Evolutionary conservation across 257 asterid genomes (phyloP).

Genomic region (Nicotiana tabacum): DNA sequence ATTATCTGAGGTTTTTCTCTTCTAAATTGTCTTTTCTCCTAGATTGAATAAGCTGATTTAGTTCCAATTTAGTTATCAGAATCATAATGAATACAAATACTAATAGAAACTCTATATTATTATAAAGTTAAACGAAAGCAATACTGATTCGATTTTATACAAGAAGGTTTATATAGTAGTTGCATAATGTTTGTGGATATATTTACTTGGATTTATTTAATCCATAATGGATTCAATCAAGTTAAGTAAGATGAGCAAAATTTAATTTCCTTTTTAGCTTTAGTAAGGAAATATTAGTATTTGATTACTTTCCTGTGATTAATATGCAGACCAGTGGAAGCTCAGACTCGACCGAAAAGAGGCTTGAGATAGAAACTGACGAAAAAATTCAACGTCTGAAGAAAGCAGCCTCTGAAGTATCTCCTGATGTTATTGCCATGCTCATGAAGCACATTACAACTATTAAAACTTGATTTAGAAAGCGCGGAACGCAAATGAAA

Average conservation of each 20-base stretch:
- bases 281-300: neutral
- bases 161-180: too few relatives aligned
- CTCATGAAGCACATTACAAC: constrained; percentile 40
- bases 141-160: too few relatives aligned
- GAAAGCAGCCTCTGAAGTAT: constrained; percentile 37
- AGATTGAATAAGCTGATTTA: neutral
- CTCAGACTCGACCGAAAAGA: constrained; percentile 58
- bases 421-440: constrained; percentile 54
- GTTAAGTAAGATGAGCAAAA: too few relatives aligned
- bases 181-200: too few relatives aligned
- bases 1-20: constrained; percentile 50
- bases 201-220: too few relatives aligned
- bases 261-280: too few relatives aligned
- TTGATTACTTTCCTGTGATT: neutral
- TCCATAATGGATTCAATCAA: too few relatives aligned
- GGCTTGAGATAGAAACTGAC: constrained; percentile 67
- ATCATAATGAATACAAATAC: neutral
- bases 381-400: constrained; percentile 44
- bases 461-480: constrained; percentile 25
- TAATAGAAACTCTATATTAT: neutral
- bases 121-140: neutral
- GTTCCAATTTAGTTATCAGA: neutral
- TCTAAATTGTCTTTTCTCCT: neutral
- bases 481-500: too few relatives aligned
- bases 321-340: constrained; percentile 51